These are phyloP conservation scores for Mallotus nudiflorus DNA, from an alignment of 345 rosid species.

Conservation along the genomic window DNA sequence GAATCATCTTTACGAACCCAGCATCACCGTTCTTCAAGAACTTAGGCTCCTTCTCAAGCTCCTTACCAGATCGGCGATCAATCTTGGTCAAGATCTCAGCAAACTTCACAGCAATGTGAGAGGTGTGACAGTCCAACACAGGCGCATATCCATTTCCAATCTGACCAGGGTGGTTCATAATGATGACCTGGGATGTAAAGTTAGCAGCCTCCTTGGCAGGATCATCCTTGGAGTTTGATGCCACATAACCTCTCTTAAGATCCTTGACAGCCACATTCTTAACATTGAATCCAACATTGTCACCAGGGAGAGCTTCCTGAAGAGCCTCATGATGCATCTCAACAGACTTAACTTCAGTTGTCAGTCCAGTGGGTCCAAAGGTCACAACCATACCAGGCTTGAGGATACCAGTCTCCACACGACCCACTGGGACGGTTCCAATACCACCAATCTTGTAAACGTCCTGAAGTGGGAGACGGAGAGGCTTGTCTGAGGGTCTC, in stretches of 20 bases:
- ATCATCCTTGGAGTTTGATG: constrained; percentile 49
- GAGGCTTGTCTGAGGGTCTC: constrained; percentile 24
- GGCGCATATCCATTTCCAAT: constrained; percentile 63
- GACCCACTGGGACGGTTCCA: constrained; percentile 25
- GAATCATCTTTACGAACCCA: constrained; percentile 17
- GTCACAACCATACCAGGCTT: constrained; percentile 25
- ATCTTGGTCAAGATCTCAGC: constrained; percentile 66
- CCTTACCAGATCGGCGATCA: constrained; percentile 71
- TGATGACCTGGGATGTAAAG: constrained; percentile 55
- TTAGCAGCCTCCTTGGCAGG: constrained; percentile 46
- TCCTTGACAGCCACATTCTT: constrained; percentile 46
- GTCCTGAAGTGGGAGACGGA: constrained; percentile 24
- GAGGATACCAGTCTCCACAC: constrained; percentile 20
- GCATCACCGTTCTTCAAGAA: constrained; percentile 74
- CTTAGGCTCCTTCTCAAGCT: constrained; percentile 72
- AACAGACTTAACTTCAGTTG: constrained; percentile 21
- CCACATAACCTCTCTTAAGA: constrained; percentile 42
- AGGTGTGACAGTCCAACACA: constrained; percentile 58
- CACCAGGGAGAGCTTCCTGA: constrained; percentile 11
- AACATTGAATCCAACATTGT: constrained; percentile 39
- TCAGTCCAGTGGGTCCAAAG: constrained; percentile 17
- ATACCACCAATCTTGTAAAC: constrained; percentile 26
- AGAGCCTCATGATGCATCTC: constrained; percentile 25
- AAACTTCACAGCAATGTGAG: constrained; percentile 63
- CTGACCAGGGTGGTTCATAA: constrained; percentile 71